phyloP scores from a whole-genome alignment of 1,284 basidiomycete species.

The Neolentinus lepideus region DNA sequence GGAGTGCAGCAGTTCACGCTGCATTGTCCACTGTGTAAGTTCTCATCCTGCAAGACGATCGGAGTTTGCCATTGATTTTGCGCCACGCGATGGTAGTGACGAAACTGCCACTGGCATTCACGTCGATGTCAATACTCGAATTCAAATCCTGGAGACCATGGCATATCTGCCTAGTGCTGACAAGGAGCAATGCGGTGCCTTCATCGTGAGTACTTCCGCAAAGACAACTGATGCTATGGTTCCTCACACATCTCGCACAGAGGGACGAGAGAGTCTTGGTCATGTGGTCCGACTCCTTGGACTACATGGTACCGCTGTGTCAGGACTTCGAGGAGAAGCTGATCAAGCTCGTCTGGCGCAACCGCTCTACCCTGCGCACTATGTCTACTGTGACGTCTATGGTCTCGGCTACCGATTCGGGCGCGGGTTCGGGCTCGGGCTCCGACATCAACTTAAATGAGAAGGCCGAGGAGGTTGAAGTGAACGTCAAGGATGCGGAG shows the following conservation, averaged over 20 bases:
- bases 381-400: constrained; percentile 25
- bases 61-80: constrained; percentile 1
- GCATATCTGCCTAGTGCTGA: constrained; percentile 58
- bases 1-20: constrained; percentile 76
- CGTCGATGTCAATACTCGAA: constrained; percentile 49
- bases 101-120: constrained; percentile 47
- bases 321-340: constrained; percentile 69
- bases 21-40: constrained; percentile 64
- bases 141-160: constrained; percentile 63
- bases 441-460: constrained; percentile 49
- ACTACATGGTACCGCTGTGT: constrained; percentile 57
- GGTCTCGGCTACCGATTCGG: constrained; percentile 22
- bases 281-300: constrained; percentile 73
- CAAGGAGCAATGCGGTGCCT: constrained; percentile 82
- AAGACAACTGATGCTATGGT: not conserved
- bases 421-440: constrained; percentile 34
- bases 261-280: constrained; percentile 69
- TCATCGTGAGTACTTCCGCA: constrained; percentile 43
- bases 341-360: constrained; percentile 75
- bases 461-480: constrained; percentile 22
- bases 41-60: not conserved
- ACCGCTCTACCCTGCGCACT: constrained; percentile 24
- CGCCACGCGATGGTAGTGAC: constrained; percentile 26
- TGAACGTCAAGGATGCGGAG: constrained; percentile 26
- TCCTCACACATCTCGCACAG: constrained; percentile 23